Percentiles rank a stretch among this genome's conserved stretches.
Evolutionary conservation across 2,329 filamentous ascomycete genomes (phyloP).

Genomic region (Thyridium curvatum): DNA sequence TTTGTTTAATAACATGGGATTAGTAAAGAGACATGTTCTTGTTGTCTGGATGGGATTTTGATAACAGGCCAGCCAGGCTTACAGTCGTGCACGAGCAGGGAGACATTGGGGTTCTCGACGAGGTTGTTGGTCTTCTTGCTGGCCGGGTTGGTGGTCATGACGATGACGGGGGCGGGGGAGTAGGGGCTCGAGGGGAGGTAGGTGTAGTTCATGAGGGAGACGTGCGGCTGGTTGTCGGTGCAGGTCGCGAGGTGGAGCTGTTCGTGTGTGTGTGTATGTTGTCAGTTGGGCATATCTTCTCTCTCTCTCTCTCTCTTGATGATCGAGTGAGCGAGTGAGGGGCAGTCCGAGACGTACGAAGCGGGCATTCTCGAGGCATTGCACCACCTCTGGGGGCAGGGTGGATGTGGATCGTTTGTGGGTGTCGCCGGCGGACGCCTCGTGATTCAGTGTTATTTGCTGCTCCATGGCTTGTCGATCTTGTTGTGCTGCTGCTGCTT

Average conservation of each 20-base stretch:
- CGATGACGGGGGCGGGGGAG: slow-evolving; percentile 69
- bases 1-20: slow-evolving; percentile 4
- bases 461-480: slow-evolving; percentile 42
- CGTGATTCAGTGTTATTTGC: slow-evolving; percentile 62
- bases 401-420: slow-evolving; percentile 62
- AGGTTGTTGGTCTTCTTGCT: slow-evolving; percentile 81
- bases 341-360: slow-evolving; percentile 60
- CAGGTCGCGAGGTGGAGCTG: slow-evolving; percentile 95
- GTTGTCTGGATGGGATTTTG: no score
- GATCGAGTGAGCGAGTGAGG: slow-evolving; percentile 7
- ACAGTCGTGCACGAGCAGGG: slow-evolving; percentile 93
- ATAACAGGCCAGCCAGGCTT: slow-evolving; percentile 16
- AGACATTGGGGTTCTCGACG: slow-evolving; percentile 77
- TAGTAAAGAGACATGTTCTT: background rate
- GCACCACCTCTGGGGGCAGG: slow-evolving; percentile 78
- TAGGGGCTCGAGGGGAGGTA: slow-evolving; percentile 78
- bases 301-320: slow-evolving; percentile 1
- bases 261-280: slow-evolving; percentile 2
- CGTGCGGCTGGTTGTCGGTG: slow-evolving; percentile 74
- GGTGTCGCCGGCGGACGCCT: slow-evolving; percentile 67
- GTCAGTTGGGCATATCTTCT: slow-evolving; percentile 5
- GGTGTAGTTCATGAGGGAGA: slow-evolving; percentile 98
- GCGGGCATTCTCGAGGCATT: slow-evolving; percentile 88
- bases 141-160: slow-evolving; percentile 83
- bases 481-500: slow-evolving; percentile 3